These are phyloP conservation scores for Lojkania enalia DNA, from an alignment of 2,329 filamentous ascomycete genomes.

Conservation along the genomic window DNA sequence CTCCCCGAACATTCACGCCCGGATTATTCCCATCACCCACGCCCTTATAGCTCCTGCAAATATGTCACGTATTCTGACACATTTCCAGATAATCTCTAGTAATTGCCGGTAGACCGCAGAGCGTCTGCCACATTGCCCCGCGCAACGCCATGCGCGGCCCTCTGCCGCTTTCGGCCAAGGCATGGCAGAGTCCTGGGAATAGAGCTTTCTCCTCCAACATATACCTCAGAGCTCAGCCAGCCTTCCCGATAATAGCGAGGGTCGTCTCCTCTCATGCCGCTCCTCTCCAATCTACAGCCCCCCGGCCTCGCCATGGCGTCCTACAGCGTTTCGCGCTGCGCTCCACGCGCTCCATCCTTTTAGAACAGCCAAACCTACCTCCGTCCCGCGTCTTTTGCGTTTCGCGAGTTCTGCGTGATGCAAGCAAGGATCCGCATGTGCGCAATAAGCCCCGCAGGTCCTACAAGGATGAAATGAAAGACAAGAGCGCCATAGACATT, in stretches of 20 bases:
- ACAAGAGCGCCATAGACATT: slow-evolving; percentile 38
- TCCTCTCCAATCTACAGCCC: slow-evolving; percentile 5
- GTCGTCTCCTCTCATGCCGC: slow-evolving; percentile 18
- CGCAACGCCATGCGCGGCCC: slow-evolving; percentile 39
- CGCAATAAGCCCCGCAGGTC: slow-evolving; percentile 32
- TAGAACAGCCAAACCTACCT: slow-evolving; percentile 13
- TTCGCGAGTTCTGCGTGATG: slow-evolving; percentile 33
- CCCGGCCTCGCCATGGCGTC: not conserved
- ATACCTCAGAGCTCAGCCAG: slow-evolving; percentile 27
- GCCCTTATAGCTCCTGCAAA: too few relatives aligned
- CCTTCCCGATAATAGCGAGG: slow-evolving; percentile 19
- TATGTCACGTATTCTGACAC: too few relatives aligned
- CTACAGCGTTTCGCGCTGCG: not conserved
- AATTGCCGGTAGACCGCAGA: slow-evolving; percentile 10
- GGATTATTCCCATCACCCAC: too few relatives aligned
- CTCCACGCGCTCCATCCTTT: slow-evolving; percentile 8
- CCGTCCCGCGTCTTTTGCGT: slow-evolving; percentile 32
- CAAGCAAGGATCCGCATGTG: slow-evolving; percentile 19
- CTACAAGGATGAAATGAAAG: slow-evolving; percentile 45
- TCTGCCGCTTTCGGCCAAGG: slow-evolving; percentile 34
- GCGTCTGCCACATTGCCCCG: not conserved
- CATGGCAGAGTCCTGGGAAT: slow-evolving; percentile 40
- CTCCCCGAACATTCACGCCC: too few relatives aligned
- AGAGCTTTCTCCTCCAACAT: slow-evolving; percentile 40
- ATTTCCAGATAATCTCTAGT: too few relatives aligned